Evolutionary conservation across 176 grass and related monocot species (phyloP), one percentile per base, ranked within the genome.

Genomic region (Poa pratensis): DNA sequence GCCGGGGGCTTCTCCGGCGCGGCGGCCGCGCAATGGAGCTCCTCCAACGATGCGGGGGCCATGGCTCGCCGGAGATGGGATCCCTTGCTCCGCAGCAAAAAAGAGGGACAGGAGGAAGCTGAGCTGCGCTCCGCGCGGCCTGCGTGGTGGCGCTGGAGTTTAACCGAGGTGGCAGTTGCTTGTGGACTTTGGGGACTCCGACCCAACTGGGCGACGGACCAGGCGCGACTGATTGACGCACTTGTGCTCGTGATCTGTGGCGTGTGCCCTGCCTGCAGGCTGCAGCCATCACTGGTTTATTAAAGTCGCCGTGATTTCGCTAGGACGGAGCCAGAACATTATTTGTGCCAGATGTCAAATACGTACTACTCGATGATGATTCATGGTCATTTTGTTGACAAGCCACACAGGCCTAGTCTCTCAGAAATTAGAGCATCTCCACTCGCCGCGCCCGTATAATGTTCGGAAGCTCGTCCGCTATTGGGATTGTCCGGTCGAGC

Each of bases 21-120:
- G 24, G 76, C 39, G 34, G 79, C 42, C 32, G 57, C 28, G 52
- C 69, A 83, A 76, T 86, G 80, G 64, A 59, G 61, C 39, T 80
- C 60, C 68, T 91, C 86, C 77, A 17, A 46, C 78, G 70, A 23
- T 0, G 73, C 16, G 32, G 35, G 78, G 48, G 90, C 82, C 78
- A 82, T 88, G 90, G 57, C 14, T 81, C 35, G 78, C 64, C 86
- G 55, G 72, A 45, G 82, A 88, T 7, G 77, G 86, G 75, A 71
- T 53, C 65, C 78, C 59, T 70, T 43, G 27, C 35, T 20, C 9
- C 45, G 11, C 18, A 50, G 55, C 82, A 62, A 40, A 69, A 40
- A 62, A 72, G 85, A 46, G 82, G 64, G 9, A 37, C 34, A 20
- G 5, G 68, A 26, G 69, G 69, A 8, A 72, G 92, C 83, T 63